Evolutionary conservation across 306 rosid species (phyloP), one percentile per base, ranked within the genome.

Genomic region (Rosa rugosa): DNA sequence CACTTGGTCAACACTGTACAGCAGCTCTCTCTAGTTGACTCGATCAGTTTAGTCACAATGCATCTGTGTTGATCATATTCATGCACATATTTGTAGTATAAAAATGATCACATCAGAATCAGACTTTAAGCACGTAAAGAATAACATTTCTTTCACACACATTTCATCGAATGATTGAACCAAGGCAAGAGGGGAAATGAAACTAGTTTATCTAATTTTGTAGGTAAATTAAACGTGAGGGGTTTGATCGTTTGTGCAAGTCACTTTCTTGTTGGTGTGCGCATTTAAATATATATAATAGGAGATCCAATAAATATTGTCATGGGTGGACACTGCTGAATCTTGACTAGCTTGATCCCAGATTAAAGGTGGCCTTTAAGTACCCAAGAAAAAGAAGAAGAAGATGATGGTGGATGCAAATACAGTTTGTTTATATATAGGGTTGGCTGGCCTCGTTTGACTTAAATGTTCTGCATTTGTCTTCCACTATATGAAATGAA

Each of bases 21-120:
- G 36, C 80, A 18, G 86, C 80, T 44, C 66, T 47, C 72, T 69
- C 50, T 69, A 63, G 42, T 79, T 75, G 85, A 79, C 83, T 75
- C 79, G n/a, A 67, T 31, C 71, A 18, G 71, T 31, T 75, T 63
- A 25, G 70, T 18, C 45, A 14, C 68, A 9, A 4, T 36, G 22
- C 20, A 38, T 9, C 9, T 8, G 57, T 27, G 54, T 22, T 23
- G 17, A 17, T 25, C 22, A 63, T 66, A 23, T 66, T 40, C 49
- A 18, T 0, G 5, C 18, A 17, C 71, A 65, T 16, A 17, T 18
- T 6, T 38, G 20, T 11, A 4, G 47, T 66, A 38, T 9, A 17
- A 36, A 66, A 8, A 66, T 66, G 44, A 66, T 66, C 69, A 36
- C 6, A 65, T 65, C 70, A 36, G 36, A 11, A 11, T 62, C 6